A percentile compares a stretch with the other conserved stretches of the same genome.
Evolutionary conservation across 176 grass and related monocot genomes (phyloP).

Genomic region (Carex parvula): DNA sequence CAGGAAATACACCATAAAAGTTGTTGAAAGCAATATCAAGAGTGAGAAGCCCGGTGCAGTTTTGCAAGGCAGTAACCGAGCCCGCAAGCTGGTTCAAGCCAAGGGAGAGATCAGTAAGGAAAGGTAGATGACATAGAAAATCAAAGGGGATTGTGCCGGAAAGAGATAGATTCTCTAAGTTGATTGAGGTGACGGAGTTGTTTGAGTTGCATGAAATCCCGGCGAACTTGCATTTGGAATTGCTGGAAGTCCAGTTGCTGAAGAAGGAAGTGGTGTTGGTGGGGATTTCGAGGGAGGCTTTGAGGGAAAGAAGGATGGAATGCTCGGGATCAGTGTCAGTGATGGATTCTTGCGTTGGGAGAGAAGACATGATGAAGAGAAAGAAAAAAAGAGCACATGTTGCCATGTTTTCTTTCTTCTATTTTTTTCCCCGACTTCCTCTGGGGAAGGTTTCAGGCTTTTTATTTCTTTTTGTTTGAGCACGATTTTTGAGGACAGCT

Average conservation of each 20-base stretch:
- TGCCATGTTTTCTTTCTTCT: constrained; percentile 33
- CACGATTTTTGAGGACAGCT: neutral
- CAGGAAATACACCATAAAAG: constrained; percentile 44
- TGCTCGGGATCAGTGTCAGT: constrained; percentile 20
- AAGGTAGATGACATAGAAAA: constrained; percentile 36
- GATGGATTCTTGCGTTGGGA: neutral
- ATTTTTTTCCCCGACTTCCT: neutral
- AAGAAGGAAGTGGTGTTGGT: constrained; percentile 17
- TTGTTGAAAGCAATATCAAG: constrained; percentile 61
- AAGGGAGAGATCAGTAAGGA: constrained; percentile 43
- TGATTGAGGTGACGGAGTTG: constrained; percentile 26
- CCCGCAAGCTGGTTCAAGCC: constrained; percentile 45
- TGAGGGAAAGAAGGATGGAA: constrained; percentile 48
- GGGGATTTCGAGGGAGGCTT: constrained; percentile 38
- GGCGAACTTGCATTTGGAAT: constrained; percentile 46
- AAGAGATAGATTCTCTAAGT: neutral
- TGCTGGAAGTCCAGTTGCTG: constrained; percentile 35
- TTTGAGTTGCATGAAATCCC: constrained; percentile 41
- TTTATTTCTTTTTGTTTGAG: neutral
- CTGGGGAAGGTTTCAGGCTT: neutral
- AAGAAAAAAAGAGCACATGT: constrained; percentile 12
- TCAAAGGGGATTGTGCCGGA: constrained; percentile 31
- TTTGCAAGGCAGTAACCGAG: constrained; percentile 27
- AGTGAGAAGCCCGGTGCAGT: constrained; percentile 35
- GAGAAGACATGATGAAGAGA: constrained; percentile 8